Base-by-base conservation (phyloP, 176 grass and related monocot species). In the Aegilops sharonensis region DNA sequence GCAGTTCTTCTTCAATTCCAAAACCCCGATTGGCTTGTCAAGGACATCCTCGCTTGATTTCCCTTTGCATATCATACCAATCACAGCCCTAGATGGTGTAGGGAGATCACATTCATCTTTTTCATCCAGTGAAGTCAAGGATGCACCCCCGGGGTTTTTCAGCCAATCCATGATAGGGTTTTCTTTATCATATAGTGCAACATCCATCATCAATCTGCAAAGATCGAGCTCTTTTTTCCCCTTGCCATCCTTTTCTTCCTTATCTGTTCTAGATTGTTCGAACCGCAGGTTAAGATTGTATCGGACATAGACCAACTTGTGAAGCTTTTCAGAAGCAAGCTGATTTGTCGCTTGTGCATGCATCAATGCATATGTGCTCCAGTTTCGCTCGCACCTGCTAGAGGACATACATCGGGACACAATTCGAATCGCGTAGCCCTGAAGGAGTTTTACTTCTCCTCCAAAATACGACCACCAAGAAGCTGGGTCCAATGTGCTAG, bases 161-260 rank as follows among this genome's bases (percentile, higher is more conserved):
- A 81, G 36, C 78, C 62, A 81, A 11, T 81, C 62, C 78, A 81
- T 81, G 39, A 81, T 32, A 32, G 78, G 61, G 62, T 81, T 81
- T 18, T 65, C 78, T 81, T 81, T 21, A 81, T 81, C 62, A 81
- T 67, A 81, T 66, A 67, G 64, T 31, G 32, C 78, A 11, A 48
- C 62, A 67, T 81, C 40, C 62, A 81, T 81, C 78, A 81, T 81
- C 39, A 81, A 48, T 11, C 78, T 31, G 18, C 9, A 81, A 11
- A 17, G 62, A 81, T 81, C 78, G 1, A 30, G 9, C 39, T 81
- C 62, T 42, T 48, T 81, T 67, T 81, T 43, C 66, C 21, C 62
- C 29, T 30, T 40, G 18, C 37, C 73, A 52, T 31, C 3, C 50
- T 76, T 76, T 31, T 31, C 72, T n/a, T 47, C 25, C 0, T 0